Evolutionary conservation across 2,329 filamentous ascomycete genomes (phyloP).

Genomic region (Colletotrichum eremochloae): DNA sequence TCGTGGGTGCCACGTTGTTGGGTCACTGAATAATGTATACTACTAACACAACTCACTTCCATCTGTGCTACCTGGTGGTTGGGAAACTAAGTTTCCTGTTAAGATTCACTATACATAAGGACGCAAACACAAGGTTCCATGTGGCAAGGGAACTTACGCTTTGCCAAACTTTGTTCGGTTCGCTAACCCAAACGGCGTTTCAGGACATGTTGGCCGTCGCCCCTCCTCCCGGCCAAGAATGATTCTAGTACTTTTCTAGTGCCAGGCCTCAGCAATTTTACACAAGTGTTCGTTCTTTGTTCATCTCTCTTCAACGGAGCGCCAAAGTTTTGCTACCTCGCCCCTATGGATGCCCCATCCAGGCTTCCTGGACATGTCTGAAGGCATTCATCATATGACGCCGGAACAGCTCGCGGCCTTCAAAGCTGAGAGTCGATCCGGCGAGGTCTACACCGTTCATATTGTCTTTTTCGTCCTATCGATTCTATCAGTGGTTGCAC

Average conservation of each 20-base stretch:
- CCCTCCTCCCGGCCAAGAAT: too few species aligned
- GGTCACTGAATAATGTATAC: background rate
- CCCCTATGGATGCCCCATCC: background rate
- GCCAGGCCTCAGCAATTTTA: too few species aligned
- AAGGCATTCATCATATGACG: conserved; percentile 29
- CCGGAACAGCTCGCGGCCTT: conserved; percentile 23
- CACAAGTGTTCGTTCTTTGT: background rate
- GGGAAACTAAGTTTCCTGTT: background rate
- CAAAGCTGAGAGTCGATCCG: conserved; percentile 23
- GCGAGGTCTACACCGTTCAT: conserved; percentile 26
- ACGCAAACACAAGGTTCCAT: background rate
- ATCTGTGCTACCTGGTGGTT: fast-evolving
- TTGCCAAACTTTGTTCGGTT: background rate
- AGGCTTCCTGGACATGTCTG: conserved; percentile 15
- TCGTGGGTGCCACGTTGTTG: background rate
- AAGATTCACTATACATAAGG: background rate
- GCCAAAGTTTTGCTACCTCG: background rate
- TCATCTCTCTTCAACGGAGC: background rate
- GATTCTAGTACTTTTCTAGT: background rate
- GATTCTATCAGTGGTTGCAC: conserved; percentile 14
- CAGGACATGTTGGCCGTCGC: background rate
- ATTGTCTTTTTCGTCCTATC: conserved; percentile 26
- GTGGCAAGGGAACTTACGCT: background rate
- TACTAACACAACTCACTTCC: background rate
- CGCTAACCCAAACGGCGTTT: background rate